Evolutionary conservation across 352 stramenopile genomes (phyloP), one percentile per base, ranked within the genome.

Genomic region (Halophytophthora polymorphica): DNA sequence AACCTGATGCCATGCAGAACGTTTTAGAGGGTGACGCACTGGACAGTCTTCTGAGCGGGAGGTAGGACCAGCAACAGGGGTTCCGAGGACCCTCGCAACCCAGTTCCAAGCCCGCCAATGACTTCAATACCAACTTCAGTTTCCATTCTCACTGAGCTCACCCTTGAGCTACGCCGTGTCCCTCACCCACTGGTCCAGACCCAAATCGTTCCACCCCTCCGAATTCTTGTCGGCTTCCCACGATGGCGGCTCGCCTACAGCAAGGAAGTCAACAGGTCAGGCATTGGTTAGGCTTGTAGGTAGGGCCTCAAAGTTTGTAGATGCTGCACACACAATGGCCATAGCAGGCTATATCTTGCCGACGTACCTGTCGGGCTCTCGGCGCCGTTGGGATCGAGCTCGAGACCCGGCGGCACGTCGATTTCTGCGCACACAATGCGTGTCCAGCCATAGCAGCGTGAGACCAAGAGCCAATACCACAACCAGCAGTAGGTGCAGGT

Each of bases 191-290:
- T 80, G 46, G 41, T 91, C 80, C 34, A 93, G 62, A 0, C 80
- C 83, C 15, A 93, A 51, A 48, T 93, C 83, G 53, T 83, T 89
- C 83, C 83, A 93, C 11, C 75, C 73, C 54, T 91, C 78, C 22
- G 84, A 64, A 50, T 88, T 89, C 25, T 65, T 66, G 19, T 87
- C 77, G 0, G 66, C 77, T 14, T 58, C 52, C 69, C 67, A 80
- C 23, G 68, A 66, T 5, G 70, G 64, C 6, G 69, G 65, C 37
- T 90, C 83, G 15, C 70, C 75, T 88, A 28, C 17, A 53, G 10
- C 6, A 19, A 45, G 36, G 52, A 36, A n/a, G 14, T 19, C 15
- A 56, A n/a, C 44, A 53, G 21, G 13, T 22, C 43, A 56, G n/a
- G 14, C 14, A 34, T 40, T 49, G 13, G 18, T 23, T n/a, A n/a